These are phyloP conservation scores for Rubus parviflorus DNA, from an alignment of 306 rosid species.

Conservation along the genomic window DNA sequence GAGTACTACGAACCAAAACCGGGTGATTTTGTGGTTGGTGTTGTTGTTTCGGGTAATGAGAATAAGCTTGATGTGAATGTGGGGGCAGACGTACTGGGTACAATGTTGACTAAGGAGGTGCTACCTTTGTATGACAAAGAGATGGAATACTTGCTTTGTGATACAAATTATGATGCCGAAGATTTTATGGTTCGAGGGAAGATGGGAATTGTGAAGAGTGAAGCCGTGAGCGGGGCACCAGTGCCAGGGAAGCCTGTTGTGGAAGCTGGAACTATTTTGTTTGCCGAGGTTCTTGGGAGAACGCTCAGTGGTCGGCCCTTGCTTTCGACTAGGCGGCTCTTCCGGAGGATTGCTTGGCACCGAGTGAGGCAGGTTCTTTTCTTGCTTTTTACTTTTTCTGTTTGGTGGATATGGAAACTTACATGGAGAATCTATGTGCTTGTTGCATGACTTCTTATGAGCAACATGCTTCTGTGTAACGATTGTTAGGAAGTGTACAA, in stretches of 20 bases:
- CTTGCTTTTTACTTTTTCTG: slow-evolving; percentile 44
- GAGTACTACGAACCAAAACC: slow-evolving; percentile 94
- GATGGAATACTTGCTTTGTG: slow-evolving; percentile 76
- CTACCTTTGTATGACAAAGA: slow-evolving; percentile 88
- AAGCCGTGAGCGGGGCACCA: slow-evolving; percentile 49
- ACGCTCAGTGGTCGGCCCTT: slow-evolving; percentile 91
- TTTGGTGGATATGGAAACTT: slow-evolving; percentile 26
- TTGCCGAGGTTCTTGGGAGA: slow-evolving; percentile 96
- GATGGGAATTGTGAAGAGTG: slow-evolving; percentile 77
- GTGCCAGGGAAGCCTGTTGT: slow-evolving; percentile 69
- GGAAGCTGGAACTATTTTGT: slow-evolving; percentile 79
- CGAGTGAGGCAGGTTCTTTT: slow-evolving; percentile 97
- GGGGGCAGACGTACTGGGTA: slow-evolving; percentile 87
- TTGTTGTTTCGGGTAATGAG: slow-evolving; percentile 90
- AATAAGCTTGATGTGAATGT: slow-evolving; percentile 83
- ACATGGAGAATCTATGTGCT: slow-evolving; percentile 16
- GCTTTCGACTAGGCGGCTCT: slow-evolving; percentile 82
- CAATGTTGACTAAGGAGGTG: slow-evolving; percentile 96
- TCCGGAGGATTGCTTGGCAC: slow-evolving; percentile 84
- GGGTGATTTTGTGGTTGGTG: slow-evolving; percentile 89
- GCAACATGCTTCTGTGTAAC: neutral
- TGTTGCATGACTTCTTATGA: slow-evolving; percentile 23
- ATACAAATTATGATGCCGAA: slow-evolving; percentile 49
- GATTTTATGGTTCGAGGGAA: slow-evolving; percentile 65
- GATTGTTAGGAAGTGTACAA: neutral